Evolutionary conservation across 1,284 basidiomycete genomes (phyloP).

Genomic region (Anthracocystis panici-leucophaei): DNA sequence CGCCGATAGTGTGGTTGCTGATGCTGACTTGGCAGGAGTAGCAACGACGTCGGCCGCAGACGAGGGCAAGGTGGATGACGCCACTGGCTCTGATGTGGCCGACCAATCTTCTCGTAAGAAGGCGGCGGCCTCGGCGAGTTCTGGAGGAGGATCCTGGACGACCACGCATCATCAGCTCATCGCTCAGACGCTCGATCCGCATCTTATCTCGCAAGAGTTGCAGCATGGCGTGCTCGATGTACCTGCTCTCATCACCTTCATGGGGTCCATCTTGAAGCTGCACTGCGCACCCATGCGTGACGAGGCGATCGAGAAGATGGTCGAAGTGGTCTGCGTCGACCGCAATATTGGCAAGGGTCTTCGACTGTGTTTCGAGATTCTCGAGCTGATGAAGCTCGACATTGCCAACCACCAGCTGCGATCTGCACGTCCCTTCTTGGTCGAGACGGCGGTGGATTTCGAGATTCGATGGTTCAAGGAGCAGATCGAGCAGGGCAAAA

Average conservation of each 20-base stretch:
- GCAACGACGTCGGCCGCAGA: conserved; percentile 8
- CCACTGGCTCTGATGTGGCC: neutral
- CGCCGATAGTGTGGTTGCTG: conserved; percentile 75
- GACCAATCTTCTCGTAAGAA: conserved; percentile 2
- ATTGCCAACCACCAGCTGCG: conserved; percentile 95
- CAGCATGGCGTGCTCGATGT: conserved; percentile 83
- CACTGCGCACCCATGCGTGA: conserved; percentile 95
- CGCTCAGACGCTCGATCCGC: conserved; percentile 72
- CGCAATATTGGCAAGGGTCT: conserved; percentile 78
- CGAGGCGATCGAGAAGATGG: conserved; percentile 84
- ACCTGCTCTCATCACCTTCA: conserved; percentile 80
- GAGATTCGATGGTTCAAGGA: conserved; percentile 83
- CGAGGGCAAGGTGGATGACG: conserved; percentile 3
- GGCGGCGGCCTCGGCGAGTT: conserved; percentile 3
- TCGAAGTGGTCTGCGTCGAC: conserved; percentile 69
- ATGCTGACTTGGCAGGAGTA: conserved; percentile 45
- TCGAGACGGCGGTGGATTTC: conserved; percentile 82
- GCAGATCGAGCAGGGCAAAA: conserved; percentile 72
- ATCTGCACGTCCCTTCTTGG: conserved; percentile 84
- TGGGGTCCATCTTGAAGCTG: conserved; percentile 84
- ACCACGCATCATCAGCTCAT: conserved; percentile 68
- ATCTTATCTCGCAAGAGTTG: conserved; percentile 83
- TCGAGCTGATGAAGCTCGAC: conserved; percentile 95
- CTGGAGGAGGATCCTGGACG: conserved; percentile 16
- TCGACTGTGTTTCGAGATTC: conserved; percentile 86